These are phyloP conservation scores for Trichoderma endophyticum DNA, from an alignment of 2,329 filamentous ascomycete genomes.

Conservation along the genomic window DNA sequence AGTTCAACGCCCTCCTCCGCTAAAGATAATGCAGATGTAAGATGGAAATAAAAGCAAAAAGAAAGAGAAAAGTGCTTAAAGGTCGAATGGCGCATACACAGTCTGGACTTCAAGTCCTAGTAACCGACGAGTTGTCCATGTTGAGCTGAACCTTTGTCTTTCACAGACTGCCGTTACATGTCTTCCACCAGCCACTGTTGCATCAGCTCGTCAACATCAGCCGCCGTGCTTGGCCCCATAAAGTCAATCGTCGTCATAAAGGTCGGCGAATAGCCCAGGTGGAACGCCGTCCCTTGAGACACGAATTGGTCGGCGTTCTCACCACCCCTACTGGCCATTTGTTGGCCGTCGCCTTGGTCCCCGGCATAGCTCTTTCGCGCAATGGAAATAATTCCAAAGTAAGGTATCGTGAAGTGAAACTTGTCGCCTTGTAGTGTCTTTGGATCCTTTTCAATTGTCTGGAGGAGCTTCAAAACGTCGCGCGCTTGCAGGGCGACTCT, in stretches of 20 bases:
- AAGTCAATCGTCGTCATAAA: conserved; percentile 13
- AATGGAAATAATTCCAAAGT: conserved; percentile 4
- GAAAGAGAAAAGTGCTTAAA: background rate
- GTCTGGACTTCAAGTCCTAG: background rate
- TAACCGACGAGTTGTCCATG: background rate
- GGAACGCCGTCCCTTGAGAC: background rate
- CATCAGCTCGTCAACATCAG: conserved; percentile 10
- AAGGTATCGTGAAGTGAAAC: conserved; percentile 13
- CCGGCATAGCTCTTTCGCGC: background rate
- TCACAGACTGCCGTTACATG: background rate
- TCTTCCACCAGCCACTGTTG: conserved; percentile 8
- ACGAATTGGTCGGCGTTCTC: too few species aligned
- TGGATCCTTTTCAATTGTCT: background rate
- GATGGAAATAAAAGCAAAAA: background rate
- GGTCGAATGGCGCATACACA: background rate
- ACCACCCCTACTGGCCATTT: background rate
- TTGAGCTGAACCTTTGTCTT: background rate
- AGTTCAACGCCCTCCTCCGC: background rate
- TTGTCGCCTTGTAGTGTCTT: background rate
- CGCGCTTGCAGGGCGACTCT: conserved; percentile 6
- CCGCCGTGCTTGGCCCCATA: background rate
- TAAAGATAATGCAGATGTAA: background rate
- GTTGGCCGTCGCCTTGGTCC: background rate
- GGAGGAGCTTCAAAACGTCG: conserved; percentile 8
- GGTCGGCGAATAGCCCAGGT: background rate